Percentiles rank a stretch among this genome's conserved stretches.
These are phyloP conservation scores for Candida tallmaniae DNA, from an alignment of 805 yeast species.

Conservation along the genomic window DNA sequence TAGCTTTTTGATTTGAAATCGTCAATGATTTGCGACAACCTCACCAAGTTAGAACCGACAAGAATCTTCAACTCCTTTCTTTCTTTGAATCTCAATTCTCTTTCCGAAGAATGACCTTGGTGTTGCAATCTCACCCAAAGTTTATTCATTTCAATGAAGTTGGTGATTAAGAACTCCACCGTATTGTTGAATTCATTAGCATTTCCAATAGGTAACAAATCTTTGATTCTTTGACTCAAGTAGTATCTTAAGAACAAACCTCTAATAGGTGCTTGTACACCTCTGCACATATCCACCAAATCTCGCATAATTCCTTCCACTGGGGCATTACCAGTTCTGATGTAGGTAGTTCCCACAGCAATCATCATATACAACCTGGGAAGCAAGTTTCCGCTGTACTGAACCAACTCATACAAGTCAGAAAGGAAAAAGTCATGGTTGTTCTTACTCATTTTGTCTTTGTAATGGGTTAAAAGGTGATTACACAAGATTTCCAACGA, in stretches of 20 bases:
- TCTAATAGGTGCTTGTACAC: constrained; percentile 91
- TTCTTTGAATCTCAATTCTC: constrained; percentile 68
- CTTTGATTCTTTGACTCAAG: constrained; percentile 77
- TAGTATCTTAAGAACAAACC: constrained; percentile 90
- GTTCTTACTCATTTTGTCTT: constrained; percentile 49
- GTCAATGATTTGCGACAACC: constrained; percentile 80
- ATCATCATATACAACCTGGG: constrained; percentile 94
- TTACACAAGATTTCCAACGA: constrained; percentile 65
- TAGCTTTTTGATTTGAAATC: constrained; percentile 45
- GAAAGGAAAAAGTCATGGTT: constrained; percentile 46
- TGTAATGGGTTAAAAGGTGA: constrained; percentile 64
- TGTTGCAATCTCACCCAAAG: constrained; percentile 96
- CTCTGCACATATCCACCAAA: constrained; percentile 96
- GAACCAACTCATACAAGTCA: constrained; percentile 90
- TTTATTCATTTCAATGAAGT: constrained; percentile 96
- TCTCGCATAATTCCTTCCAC: constrained; percentile 84
- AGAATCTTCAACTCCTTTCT: constrained; percentile 85
- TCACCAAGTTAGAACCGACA: constrained; percentile 88
- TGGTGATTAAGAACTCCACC: constrained; percentile 73
- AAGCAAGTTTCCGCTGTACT: constrained; percentile 88
- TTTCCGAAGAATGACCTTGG: constrained; percentile 87
- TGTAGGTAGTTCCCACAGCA: constrained; percentile 87
- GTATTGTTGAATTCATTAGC: constrained; percentile 53
- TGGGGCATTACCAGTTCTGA: constrained; percentile 75
- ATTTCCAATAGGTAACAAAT: constrained; percentile 45